phyloP scores from a whole-genome alignment of 1,284 basidiomycete genomes.

The Coniferiporia weirii region DNA sequence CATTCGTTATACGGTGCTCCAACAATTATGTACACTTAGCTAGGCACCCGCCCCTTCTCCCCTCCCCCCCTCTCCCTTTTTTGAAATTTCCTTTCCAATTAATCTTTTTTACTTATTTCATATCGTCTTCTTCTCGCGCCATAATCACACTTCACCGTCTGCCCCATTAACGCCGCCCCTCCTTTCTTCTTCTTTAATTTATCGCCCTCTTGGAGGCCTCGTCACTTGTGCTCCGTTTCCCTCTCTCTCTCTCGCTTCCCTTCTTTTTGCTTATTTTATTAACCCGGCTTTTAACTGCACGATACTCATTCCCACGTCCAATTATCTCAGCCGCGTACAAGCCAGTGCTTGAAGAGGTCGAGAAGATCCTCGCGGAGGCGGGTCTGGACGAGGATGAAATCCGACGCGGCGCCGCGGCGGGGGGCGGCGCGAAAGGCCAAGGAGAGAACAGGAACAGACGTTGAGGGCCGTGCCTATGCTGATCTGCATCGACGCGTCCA shows the following conservation, averaged over 20 bases:
- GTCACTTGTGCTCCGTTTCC: neutral
- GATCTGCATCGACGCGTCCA: neutral
- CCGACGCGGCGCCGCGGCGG: slow-evolving; percentile 41
- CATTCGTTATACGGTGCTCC: too few relatives aligned
- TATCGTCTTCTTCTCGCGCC: too few relatives aligned
- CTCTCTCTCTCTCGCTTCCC: neutral
- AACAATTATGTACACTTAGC: too few relatives aligned
- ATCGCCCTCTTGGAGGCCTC: too few relatives aligned
- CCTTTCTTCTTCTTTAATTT: too few relatives aligned
- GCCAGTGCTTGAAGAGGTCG: slow-evolving; percentile 76
- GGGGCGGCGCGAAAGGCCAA: slow-evolving; percentile 21
- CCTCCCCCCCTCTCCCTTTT: too few relatives aligned
- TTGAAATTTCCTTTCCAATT: too few relatives aligned
- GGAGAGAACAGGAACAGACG: slow-evolving; percentile 14
- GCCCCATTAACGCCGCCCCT: too few relatives aligned
- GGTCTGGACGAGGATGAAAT: slow-evolving; percentile 86
- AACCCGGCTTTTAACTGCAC: too few relatives aligned
- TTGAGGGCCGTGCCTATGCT: neutral
- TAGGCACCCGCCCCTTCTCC: too few relatives aligned
- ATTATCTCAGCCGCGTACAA: slow-evolving; percentile 57
- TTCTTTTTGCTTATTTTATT: neutral
- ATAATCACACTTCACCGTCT: too few relatives aligned
- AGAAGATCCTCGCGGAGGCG: slow-evolving; percentile 79
- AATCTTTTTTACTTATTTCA: too few relatives aligned
- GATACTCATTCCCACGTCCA: neutral